Evolutionary conservation across 1,139 yeast genomes (phyloP), one percentile per base, ranked within the genome.

Genomic region (Zygoascus meyerae): DNA sequence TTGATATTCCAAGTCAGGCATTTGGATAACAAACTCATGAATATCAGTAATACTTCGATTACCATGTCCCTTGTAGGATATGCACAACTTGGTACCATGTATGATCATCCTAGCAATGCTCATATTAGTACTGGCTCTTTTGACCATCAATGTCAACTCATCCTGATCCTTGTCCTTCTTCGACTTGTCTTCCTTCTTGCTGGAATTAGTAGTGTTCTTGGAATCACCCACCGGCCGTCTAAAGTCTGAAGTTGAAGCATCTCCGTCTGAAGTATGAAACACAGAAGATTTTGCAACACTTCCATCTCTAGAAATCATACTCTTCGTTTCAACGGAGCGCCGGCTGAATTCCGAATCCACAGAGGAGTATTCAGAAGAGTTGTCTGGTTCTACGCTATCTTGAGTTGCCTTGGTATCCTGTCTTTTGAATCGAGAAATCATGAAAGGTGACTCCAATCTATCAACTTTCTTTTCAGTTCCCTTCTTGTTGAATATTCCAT

Each of bases 11-110:
- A 87, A 67, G n/a, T 67, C 68, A 0, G 96, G 96, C 35, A 86
- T 68, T 21, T 72, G 73, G 32, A 89, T 70, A 21, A 72, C 74
- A 51, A 90, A 73, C 52, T 81, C 78, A 52, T 84, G 83, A 11
- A 89, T 84, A 62, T 87, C 87, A 8, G 87, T 74, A 40, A 89
- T 67, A 51, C 75, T 77, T 46, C 81, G 68, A 46, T 76, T 74
- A 39, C 85, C 84, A 1, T 83, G 76, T 2, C 95, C 95, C 60
- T 81, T 80, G 69, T 86, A 86, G 50, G 95, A 84, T 17, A 87
- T 73, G 38, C 80, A 70, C 40, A 89, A 64, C 18, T 70, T 67
- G 39, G 81, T 72, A 33, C 75, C 71, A 3, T 74, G 68, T 36
- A 89, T 72, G 38, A 73, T 72, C 48, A 86, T 72, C 45, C 75